Conservation (phyloP, 352 stramenopile genomes). For the Peronospora destructor region DNA sequence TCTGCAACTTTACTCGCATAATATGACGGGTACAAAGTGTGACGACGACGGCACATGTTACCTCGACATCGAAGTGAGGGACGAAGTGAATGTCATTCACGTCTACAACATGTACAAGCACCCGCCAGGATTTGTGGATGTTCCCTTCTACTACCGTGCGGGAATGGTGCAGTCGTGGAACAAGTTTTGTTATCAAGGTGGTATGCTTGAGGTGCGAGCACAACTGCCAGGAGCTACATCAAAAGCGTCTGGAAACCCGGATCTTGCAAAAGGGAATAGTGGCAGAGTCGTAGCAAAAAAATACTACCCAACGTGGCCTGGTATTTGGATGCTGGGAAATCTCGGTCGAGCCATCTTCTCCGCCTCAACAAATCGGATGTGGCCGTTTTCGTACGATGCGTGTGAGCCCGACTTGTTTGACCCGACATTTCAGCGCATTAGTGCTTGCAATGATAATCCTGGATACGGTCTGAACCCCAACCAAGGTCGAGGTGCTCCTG, state of each 20-base stretch:
- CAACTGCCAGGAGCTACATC: constrained; percentile 79
- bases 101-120: constrained; percentile 60
- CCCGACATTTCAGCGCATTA: constrained; percentile 34
- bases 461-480: constrained; percentile 86
- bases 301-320: constrained; percentile 79
- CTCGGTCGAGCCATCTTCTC: constrained; percentile 89
- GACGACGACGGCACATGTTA: constrained; percentile 39
- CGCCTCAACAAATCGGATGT: constrained; percentile 84
- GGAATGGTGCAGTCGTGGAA: constrained; percentile 90
- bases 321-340: constrained; percentile 92
- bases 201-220: constrained; percentile 84
- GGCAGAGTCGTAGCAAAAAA: constrained; percentile 11
- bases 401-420: constrained; percentile 57
- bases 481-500: constrained; percentile 79
- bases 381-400: constrained; percentile 90
- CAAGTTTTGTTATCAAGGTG: constrained; percentile 91
- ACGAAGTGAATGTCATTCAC: constrained; percentile 27
- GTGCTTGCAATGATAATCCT: constrained; percentile 82
- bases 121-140: constrained; percentile 26
- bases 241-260: constrained; percentile 31
- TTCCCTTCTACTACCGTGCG: constrained; percentile 39
- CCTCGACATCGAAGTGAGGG: constrained; percentile 37
- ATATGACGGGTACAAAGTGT: constrained; percentile 48
- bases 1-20: constrained; percentile 88
- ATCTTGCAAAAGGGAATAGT: constrained; percentile 27